Percentiles rank a stretch among this genome's conserved stretches.
These are phyloP conservation scores for Spizellomyces sp. DNA, from an alignment of 192 early-diverging fungal species.

Conservation along the genomic window DNA sequence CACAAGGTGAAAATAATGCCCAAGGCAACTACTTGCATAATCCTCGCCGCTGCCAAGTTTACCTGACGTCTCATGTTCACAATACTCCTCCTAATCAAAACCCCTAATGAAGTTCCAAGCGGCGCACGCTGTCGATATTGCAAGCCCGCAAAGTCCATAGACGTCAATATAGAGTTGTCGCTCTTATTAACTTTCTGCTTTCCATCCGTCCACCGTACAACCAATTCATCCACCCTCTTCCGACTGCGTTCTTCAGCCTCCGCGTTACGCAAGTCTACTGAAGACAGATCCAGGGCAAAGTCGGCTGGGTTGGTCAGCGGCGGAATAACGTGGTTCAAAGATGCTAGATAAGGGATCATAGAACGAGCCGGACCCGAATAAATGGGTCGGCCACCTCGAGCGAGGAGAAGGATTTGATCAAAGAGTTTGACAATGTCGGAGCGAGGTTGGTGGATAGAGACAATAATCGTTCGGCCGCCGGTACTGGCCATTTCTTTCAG, in stretches of 20 bases:
- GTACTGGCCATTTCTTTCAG: conserved; percentile 64
- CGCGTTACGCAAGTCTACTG: conserved; percentile 40
- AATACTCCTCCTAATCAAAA: conserved; percentile 36
- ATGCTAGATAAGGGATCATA: conserved; percentile 41
- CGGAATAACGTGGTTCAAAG: conserved; percentile 32
- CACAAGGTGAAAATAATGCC: conserved; percentile 47
- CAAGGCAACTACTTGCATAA: conserved; percentile 44
- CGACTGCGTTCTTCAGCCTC: conserved; percentile 26
- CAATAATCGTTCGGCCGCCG: conserved; percentile 71
- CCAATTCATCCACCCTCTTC: conserved; percentile 30
- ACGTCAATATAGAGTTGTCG: too few relatives aligned
- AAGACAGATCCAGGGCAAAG: conserved; percentile 48
- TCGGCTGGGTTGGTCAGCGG: conserved; percentile 47
- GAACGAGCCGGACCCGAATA: conserved; percentile 36
- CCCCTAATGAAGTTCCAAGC: conserved; percentile 22
- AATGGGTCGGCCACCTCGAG: conserved; percentile 34
- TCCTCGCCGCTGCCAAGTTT: conserved; percentile 30
- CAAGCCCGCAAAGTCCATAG: conserved; percentile 4
- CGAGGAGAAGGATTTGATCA: conserved; percentile 74
- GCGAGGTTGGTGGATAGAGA: conserved; percentile 77
- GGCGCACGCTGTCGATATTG: conserved; percentile 15
- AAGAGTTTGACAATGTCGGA: conserved; percentile 80
- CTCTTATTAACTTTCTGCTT: background rate
- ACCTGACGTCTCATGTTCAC: conserved; percentile 40
- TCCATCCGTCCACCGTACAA: conserved; percentile 24